Evolutionary conservation across 257 asterid genomes (phyloP), one percentile per base, ranked within the genome.

Genomic region (Fraxinus pennsylvanica): DNA sequence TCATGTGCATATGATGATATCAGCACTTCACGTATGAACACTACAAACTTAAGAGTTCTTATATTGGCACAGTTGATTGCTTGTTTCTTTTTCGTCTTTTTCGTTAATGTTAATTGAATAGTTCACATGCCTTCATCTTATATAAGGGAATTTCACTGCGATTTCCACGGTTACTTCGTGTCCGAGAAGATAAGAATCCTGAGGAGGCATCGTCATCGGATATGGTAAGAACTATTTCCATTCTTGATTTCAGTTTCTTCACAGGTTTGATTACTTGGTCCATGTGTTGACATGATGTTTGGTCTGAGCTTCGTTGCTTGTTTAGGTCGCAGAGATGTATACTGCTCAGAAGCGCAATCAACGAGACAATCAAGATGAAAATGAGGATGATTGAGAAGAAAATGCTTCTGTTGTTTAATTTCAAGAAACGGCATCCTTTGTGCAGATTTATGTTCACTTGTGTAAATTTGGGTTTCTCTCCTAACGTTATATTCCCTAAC

Each of bases 191-290:
- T 84, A 93, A 96, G 89, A 89, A 75, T 67, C 99, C 99, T 6
- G 98, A 96, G 89, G 84, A 96, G 80, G 96, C 99, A 73, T 81
- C 98, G 22, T 84, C 99, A 67, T 83, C 98, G 59, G 98, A 96
- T 72, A 88, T 83, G 97, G 99, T 92, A 87, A 80, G 65, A 72
- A 35, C 21, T 22, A 12, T 27, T 2, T 3, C 32, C 69, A 10
- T 9, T 63, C 67, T 63, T 27, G 9, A 17, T 63, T 47, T 47
- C 59, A 57, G 27, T 57, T 17, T 57, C 29, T 57, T 57, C 27
- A 6, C 27, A 0, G 27, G 29, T n/a, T 57, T 63, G 33, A 63
- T 27, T 27, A 9, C 19, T 63, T 13, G 19, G 8, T 6, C 30
- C 66, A 17, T n/a, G 33, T 9, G 33, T 21, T 9, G 69, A 63